Percentiles rank a stretch among this genome's conserved stretches.
These are phyloP conservation scores for Thielaviopsis punctulata DNA, from an alignment of 2,329 filamentous ascomycete genomes.

Conservation along the genomic window DNA sequence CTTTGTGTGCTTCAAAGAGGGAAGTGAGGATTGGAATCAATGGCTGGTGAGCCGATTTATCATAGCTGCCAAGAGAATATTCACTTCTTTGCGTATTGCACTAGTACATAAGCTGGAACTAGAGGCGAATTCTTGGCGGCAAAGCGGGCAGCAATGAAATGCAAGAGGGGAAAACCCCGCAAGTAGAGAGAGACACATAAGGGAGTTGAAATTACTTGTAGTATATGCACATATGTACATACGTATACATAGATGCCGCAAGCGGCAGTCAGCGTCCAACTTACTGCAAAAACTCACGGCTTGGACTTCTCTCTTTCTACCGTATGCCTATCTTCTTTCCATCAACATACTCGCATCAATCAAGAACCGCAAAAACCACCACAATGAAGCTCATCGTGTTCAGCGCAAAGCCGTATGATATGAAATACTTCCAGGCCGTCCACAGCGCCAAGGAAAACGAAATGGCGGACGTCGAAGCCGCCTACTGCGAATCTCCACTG, in stretches of 20 bases:
- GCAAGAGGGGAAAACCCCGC: not conserved
- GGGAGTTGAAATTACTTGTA: no score
- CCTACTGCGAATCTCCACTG: conserved; percentile 42
- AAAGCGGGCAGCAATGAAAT: not conserved
- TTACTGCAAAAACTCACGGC: not conserved
- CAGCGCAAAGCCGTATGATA: conserved; percentile 47
- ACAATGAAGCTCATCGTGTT: conserved; percentile 44
- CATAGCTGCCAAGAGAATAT: not conserved
- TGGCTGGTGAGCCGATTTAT: not conserved
- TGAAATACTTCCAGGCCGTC: conserved; percentile 31
- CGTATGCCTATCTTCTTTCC: not conserved
- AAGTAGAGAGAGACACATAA: not conserved
- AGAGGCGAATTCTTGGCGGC: not conserved
- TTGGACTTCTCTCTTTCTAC: not conserved
- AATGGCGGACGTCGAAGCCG: conserved; percentile 27
- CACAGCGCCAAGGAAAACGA: conserved; percentile 20
- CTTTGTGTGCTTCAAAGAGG: no score
- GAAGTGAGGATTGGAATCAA: no score
- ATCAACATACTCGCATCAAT: not conserved
- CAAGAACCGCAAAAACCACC: no score
- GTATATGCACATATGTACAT: no score
- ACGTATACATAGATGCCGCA: no score
- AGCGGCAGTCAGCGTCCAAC: not conserved
- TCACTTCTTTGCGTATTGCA: not conserved
- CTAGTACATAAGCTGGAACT: not conserved